Evolutionary conservation across 2,329 filamentous ascomycete genomes (phyloP).

Genomic region (Pseudomassariella vexata): DNA sequence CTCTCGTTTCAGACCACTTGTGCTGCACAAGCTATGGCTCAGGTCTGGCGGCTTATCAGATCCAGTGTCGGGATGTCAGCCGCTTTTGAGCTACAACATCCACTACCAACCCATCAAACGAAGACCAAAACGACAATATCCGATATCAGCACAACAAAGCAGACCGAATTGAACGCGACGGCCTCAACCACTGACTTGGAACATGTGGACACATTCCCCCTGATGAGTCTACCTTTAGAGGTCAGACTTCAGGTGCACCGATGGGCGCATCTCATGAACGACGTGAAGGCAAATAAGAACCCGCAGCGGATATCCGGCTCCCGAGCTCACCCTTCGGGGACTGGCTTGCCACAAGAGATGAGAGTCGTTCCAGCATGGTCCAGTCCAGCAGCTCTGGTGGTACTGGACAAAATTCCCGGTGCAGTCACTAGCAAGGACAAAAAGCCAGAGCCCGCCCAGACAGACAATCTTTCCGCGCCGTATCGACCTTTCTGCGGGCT

Average conservation of each 20-base stretch:
- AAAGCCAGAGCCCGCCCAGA: neutral
- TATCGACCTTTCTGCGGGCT: constrained; percentile 31
- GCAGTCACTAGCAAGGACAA: neutral
- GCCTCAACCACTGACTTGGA: neutral
- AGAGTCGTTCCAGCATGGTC: constrained; percentile 23
- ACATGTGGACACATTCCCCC: constrained; percentile 10
- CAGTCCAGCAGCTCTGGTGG: constrained; percentile 3
- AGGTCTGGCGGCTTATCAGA: no score
- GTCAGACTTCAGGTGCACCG: constrained; percentile 41
- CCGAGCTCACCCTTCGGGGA: constrained; percentile 21
- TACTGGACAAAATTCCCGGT: neutral
- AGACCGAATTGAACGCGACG: neutral
- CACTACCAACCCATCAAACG: neutral
- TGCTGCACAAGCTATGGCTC: neutral
- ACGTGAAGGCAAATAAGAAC: constrained; percentile 32
- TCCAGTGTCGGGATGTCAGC: neutral
- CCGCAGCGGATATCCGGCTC: constrained; percentile 33
- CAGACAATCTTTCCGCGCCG: constrained; percentile 21
- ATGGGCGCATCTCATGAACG: constrained; percentile 32
- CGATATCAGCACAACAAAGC: neutral
- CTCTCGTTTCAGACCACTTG: neutral
- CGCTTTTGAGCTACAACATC: neutral
- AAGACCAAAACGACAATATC: neutral
- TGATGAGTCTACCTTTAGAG: constrained; percentile 36
- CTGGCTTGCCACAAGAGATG: no score